Base-by-base conservation (phyloP, 345 rosid species). In the Murraya koenigii region DNA sequence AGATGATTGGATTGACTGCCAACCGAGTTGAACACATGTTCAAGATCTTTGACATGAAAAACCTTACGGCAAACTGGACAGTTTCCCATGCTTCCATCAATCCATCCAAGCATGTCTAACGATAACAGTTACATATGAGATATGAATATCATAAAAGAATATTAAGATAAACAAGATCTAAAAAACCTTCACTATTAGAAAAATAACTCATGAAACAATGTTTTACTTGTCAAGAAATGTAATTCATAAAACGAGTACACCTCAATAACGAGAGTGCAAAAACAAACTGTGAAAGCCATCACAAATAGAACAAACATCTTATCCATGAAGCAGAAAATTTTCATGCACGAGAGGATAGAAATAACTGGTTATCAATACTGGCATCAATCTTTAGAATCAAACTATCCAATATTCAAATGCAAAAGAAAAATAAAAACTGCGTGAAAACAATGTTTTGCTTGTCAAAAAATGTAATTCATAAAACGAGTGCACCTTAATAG, bases 51-150 rank as follows among this genome's bases (percentile, higher is more conserved):
- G 47, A 82, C 73, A 61, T 89, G 94, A 69, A 93, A 93, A 69
- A 81, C 91, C 80, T 90, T 92, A 26, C 98, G 93, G 82, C 97
- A 93, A 76, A 93, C 94, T 47, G 99, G 99, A 82, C 99, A 95
- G 66, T 79, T 88, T 71, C 93, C 97, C 75, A 78, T 75, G 70
- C 83, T 90, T 75, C 79, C 87, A 59, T 78, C 90, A 38, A 30
- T 23, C 35, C 78, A 63, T 77, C 81, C 88, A 74, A 41, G 69
- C 71, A 75, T 74, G 66, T 75, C 83, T 86, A 73, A 76, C 19
- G 76, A 77, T 25, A 63, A 64, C 64, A 74, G 23, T 74, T 36
- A 17, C 39, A 44, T 11, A 7, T 7, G 55, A 73, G 33, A 41
- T 62, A 64, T 39, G 17, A 61, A 59, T 9, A 19, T 58, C 74